These are phyloP conservation scores for Trematosphaeria pertusa DNA, from an alignment of 2,329 filamentous ascomycete genomes.

Conservation along the genomic window DNA sequence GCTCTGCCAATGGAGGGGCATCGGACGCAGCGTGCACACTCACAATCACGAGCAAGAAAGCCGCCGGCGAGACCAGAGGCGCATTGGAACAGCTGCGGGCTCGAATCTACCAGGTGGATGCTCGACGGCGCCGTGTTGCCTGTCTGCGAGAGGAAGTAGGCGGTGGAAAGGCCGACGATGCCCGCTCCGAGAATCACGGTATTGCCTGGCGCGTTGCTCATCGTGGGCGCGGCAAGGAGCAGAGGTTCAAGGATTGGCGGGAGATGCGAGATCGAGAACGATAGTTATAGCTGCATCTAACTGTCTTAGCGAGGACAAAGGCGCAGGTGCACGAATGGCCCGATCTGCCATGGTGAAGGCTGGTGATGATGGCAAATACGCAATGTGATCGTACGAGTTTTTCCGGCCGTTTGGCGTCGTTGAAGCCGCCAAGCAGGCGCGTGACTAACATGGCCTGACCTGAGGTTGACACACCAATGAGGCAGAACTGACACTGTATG, in stretches of 20 bases:
- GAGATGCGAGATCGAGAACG: not conserved
- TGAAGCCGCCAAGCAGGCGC: conserved; percentile 17
- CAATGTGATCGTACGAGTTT: conserved; percentile 18
- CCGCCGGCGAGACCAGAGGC: conserved; percentile 78
- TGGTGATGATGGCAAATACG: conserved; percentile 1
- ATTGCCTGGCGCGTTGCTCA: conserved; percentile 22
- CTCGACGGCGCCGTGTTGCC: conserved; percentile 47
- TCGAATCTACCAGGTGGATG: conserved; percentile 66
- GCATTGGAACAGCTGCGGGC: conserved; percentile 69
- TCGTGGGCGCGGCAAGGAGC: conserved; percentile 11
- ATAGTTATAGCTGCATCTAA: conserved; percentile 10
- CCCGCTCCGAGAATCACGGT: conserved; percentile 53
- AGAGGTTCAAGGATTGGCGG: not conserved
- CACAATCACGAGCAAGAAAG: conserved; percentile 75
- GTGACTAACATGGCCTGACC: conserved; percentile 20
- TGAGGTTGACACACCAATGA: conserved; percentile 1
- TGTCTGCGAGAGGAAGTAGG: conserved; percentile 68
- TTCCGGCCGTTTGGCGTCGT: conserved; percentile 7
- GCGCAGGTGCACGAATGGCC: not conserved
- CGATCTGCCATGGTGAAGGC: not conserved
- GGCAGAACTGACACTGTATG: too few species aligned
- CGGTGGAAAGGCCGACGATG: conserved; percentile 55
- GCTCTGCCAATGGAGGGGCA: too few species aligned
- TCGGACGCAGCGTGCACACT: too few species aligned
- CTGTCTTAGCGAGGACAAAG: not conserved